Evolutionary conservation across 129 eudicot genomes (phyloP).

Genomic region (Tagetes patula): DNA sequence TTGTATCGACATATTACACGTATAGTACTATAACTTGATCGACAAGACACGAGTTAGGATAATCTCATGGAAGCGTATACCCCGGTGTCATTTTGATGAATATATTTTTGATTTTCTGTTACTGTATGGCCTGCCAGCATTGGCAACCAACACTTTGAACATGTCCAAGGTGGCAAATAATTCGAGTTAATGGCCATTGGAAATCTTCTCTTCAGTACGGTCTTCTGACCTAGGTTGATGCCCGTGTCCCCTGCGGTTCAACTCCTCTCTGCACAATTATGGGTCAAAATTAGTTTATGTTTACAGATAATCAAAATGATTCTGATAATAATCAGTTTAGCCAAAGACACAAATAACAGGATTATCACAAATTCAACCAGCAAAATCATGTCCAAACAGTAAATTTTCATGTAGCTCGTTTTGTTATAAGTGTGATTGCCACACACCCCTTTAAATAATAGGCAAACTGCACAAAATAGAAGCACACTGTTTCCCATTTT

Average conservation of each 20-base stretch:
- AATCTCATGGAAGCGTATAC: slow-evolving; percentile 2
- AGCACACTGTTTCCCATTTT: not conserved
- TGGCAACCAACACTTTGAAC: not conserved
- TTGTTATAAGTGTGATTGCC: not conserved
- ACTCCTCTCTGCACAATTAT: slow-evolving; percentile 47
- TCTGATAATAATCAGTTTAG: not conserved
- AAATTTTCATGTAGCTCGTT: not conserved
- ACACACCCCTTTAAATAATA: not conserved
- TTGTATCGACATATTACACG: slow-evolving; percentile 33
- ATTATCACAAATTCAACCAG: not conserved
- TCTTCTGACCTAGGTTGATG: slow-evolving; percentile 41
- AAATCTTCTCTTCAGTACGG: slow-evolving; percentile 25
- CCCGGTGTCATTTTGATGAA: slow-evolving; percentile 7
- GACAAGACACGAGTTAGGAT: not conserved
- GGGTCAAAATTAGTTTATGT: slow-evolving; percentile 1
- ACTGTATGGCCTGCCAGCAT: slow-evolving; percentile 2
- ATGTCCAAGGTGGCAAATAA: not conserved
- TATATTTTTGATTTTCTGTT: slow-evolving; percentile 11
- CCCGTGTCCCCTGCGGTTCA: slow-evolving; percentile 40
- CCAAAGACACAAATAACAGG: not conserved
- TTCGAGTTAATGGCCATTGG: slow-evolving; percentile 33
- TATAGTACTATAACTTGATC: slow-evolving; percentile 25
- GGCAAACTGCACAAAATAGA: not conserved
- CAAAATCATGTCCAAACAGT: not conserved
- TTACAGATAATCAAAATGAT: not conserved